Evolutionary conservation across 2,329 filamentous ascomycete species (phyloP).

Genomic region (Passalora sequoiae): DNA sequence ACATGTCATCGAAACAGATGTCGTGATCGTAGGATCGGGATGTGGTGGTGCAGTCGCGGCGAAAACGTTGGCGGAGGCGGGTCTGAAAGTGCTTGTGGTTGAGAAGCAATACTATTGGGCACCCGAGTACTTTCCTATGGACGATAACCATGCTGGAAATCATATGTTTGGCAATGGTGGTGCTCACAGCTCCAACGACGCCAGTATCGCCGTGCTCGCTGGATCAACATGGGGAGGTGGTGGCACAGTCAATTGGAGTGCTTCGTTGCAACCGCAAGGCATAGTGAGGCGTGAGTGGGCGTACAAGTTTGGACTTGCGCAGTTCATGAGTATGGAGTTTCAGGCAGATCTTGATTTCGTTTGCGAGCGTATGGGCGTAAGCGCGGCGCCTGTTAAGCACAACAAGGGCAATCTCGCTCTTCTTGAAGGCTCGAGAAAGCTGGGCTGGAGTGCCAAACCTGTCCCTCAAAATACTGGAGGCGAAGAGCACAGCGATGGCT

Average conservation of each 20-base stretch:
- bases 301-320: constrained; percentile 55
- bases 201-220: constrained; percentile 55
- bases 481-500: constrained; percentile 65
- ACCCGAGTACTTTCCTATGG: constrained; percentile 69
- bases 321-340: constrained; percentile 69
- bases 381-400: constrained; percentile 60
- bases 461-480: constrained; percentile 78
- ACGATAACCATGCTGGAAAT: constrained; percentile 53
- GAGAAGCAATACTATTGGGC: constrained; percentile 78
- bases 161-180: constrained; percentile 69
- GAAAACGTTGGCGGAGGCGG: constrained; percentile 73
- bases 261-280: constrained; percentile 62
- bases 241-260: constrained; percentile 37
- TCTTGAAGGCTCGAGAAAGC: constrained; percentile 67
- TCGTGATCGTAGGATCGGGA: constrained; percentile 80
- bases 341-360: constrained; percentile 77
- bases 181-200: constrained; percentile 48
- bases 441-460: constrained; percentile 64
- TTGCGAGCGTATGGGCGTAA: constrained; percentile 72
- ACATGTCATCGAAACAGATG: constrained; percentile 67
- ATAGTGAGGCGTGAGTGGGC: constrained; percentile 81
- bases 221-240: constrained; percentile 79
- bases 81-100: constrained; percentile 69
- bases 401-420: constrained; percentile 67
- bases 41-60: constrained; percentile 79